Base-by-base conservation (phyloP, 2,329 filamentous ascomycete genomes). In the Calcarisporium arbuscula region DNA sequence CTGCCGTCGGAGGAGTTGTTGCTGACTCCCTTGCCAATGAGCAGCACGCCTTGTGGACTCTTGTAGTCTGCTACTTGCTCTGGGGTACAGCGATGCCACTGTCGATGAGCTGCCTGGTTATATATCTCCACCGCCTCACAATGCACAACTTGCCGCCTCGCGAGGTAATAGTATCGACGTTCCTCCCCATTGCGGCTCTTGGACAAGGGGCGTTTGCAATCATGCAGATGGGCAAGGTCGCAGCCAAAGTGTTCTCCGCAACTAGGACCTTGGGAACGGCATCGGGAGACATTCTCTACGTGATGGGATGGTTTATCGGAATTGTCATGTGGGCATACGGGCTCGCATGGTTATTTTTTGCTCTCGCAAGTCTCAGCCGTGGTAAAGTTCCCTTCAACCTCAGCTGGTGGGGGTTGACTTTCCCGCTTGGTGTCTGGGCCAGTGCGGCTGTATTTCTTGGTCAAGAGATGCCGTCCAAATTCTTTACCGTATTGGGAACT, bases 41-140 rank as follows among this genome's bases (percentile, higher is more conserved):
- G 4, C 52, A 66, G 8, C 63, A 75, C 40, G 70, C 72, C 3
- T 51, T 80, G 5, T 67, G 65, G 33, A 82, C 77, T 0, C 40
- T 81, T 5, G 56, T 80, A 3, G 59, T 63, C 9, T 73, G 64
- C 8, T 82, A 82, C 45, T 55, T 80, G 6, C 66, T 82, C 43
- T 80, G 74, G 75, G 77, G 76, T 0, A 70, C 70, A 33, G 70
- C 73, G 0, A 65, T 53, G 19, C 43, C 47, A 5, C 53, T 80
- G 12, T 69, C 74, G 1, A 64, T 79, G 56, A 58, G 65, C 4
- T 64, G 78, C 16, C 55, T 81, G 9, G 69, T 69, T 16, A 70
- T 81, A 28, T 82, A 81, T 48, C 78, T 78, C 44, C 70, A 74
- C 30, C 70, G 78, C 2, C 60, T 82, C 3, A 70, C 72, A 15